Conservation (phyloP, 805 yeast genomes). For the Candida andamanensis region DNA sequence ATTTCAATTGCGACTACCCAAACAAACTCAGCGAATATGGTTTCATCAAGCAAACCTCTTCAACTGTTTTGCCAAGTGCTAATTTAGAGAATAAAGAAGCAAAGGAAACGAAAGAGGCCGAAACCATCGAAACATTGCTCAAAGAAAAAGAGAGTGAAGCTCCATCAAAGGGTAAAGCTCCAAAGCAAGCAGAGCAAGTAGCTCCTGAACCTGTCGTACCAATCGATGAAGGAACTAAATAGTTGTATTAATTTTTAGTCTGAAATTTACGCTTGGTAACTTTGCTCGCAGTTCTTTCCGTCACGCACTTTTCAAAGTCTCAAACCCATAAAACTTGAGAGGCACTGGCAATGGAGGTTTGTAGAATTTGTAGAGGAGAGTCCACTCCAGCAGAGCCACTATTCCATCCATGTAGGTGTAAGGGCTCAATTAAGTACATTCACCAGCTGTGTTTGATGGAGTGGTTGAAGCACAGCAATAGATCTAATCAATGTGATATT, state of each 20-base stretch:
- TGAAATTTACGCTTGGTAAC: too few species aligned
- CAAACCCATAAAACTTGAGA: too few species aligned
- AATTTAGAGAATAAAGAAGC: conserved; percentile 17
- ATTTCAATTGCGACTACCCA: conserved; percentile 73
- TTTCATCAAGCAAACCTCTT: conserved; percentile 4
- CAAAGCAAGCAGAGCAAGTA: conserved; percentile 6
- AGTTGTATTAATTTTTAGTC: too few species aligned
- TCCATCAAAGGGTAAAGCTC: conserved; percentile 2
- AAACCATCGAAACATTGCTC: conserved; percentile 3
- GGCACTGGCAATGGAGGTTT: conserved; percentile 32
- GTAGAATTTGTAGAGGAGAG: conserved; percentile 94
- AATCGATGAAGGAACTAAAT: too few species aligned
- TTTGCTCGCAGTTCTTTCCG: too few species aligned
- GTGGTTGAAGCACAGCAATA: conserved; percentile 73
- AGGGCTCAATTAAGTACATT: conserved; percentile 88
- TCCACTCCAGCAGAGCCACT: conserved; percentile 75
- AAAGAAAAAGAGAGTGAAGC: conserved; percentile 2
- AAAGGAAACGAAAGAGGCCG: conserved; percentile 22
- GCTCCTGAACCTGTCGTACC: too few species aligned
- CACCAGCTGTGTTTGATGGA: conserved; percentile 89
- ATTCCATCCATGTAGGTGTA: conserved; percentile 87
- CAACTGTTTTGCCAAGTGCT: conserved; percentile 14
- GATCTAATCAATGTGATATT: conserved; percentile 71
- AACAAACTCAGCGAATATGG: conserved; percentile 22
- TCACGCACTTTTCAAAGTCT: too few species aligned